Evolutionary conservation across 176 grass and related monocot genomes (phyloP), one percentile per base, ranked within the genome.

Genomic region (barley (Hordeum vulgare)): DNA sequence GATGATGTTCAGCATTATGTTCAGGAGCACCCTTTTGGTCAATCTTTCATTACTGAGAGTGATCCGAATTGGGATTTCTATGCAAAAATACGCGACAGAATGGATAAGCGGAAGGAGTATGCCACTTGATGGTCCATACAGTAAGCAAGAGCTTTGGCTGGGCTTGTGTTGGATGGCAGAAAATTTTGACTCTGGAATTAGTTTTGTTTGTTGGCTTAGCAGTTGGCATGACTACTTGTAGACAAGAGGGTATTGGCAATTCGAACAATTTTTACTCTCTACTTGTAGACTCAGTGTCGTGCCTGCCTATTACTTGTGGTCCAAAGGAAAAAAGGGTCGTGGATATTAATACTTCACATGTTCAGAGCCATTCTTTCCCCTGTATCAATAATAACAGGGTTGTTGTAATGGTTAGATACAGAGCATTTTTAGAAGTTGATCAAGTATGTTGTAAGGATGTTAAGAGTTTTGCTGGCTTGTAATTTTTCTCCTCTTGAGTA

Each of bases 1-100:
- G 88, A 87, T 77, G 64, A 99, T 89, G 93, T 99, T 90, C 93
- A 85, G 80, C 31, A 17, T 14, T 96, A 90, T 86, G 91, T 99
- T 42, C 85, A 28, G 39, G 82, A 92, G 33, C 88, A 99, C 53
- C 96, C 89, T 56, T 96, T 92, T 71, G 96, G 93, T 53, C 96
- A 99, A 86, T 82, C 81, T 40, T 70, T 89, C 34, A 92, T 99
- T 86, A 77, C 87, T 27, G 74, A 93, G 77, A 74, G 75, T 82
- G 70, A 87, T 86, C 83, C 80, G 28, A 54, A 77, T 47, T 99
- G 96, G 96, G 79, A 84, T 57, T 99, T 99, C 64, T 99, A 96
- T 84, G 76, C 73, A 20, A 31, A 78, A 88, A 85, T 99, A 80
- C 74, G 90, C 75, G 73, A 92, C 60, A 80, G 68, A 61, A 79